Evolutionary conservation across 2,329 filamentous ascomycete genomes (phyloP).

Genomic region (Tolypocladium pustulatum): DNA sequence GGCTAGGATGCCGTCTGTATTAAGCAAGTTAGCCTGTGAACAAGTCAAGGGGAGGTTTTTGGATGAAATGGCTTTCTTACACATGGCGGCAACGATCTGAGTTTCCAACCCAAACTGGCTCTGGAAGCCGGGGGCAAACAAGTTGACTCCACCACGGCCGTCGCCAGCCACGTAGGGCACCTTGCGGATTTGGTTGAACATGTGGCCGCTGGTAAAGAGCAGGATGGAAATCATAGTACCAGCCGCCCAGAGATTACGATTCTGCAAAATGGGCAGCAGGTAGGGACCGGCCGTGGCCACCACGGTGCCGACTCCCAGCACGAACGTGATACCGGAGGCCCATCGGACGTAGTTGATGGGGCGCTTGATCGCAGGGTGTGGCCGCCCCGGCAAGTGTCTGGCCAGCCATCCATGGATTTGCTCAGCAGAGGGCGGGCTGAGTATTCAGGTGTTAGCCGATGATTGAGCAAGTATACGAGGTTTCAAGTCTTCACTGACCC

Average conservation of each 20-base stretch:
- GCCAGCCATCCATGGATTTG: conserved; percentile 68
- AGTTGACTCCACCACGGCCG: conserved; percentile 74
- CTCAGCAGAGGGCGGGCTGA: conserved; percentile 64
- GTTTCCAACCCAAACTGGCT: conserved; percentile 92
- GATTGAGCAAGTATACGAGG: background rate
- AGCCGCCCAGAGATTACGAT: conserved; percentile 88
- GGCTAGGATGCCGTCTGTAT: conserved; percentile 59
- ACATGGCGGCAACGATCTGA: conserved; percentile 87
- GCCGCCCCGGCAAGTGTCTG: conserved; percentile 66
- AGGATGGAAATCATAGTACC: conserved; percentile 81
- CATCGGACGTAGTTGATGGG: conserved; percentile 82
- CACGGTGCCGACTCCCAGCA: conserved; percentile 60
- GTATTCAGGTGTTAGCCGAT: conserved; percentile 1
- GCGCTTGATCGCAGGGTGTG: conserved; percentile 67
- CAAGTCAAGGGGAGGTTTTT: background rate
- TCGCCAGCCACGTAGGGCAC: conserved; percentile 86
- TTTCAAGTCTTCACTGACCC: conserved; percentile 44
- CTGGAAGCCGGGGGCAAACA: conserved; percentile 87
- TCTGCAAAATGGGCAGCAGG: conserved; percentile 71
- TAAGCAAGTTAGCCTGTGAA: conserved; percentile 10
- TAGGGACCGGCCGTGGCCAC: conserved; percentile 66
- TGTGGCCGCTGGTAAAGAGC: conserved; percentile 90
- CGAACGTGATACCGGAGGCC: conserved; percentile 53
- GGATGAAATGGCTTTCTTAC: conserved; percentile 45
- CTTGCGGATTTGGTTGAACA: conserved; percentile 98